Evolutionary conservation across 208 protist species (phyloP).

Genomic region (Sergeia podlipaevii): DNA sequence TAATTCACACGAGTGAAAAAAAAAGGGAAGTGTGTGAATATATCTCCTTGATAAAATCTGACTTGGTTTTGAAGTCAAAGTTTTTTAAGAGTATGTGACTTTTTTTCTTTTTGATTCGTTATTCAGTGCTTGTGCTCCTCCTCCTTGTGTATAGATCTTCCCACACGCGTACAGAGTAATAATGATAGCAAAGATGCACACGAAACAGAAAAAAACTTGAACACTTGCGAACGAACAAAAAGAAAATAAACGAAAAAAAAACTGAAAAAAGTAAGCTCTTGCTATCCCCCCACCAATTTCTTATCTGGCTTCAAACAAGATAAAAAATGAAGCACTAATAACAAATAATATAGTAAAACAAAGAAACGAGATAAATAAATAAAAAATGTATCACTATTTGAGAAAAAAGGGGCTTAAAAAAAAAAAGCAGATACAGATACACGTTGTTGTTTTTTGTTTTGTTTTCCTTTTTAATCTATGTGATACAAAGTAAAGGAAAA

Average conservation of each 20-base stretch:
- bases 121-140: too few species aligned
- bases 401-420: not conserved
- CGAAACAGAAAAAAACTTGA: not conserved
- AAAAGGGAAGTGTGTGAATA: not conserved
- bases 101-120: too few species aligned
- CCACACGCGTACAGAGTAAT: too few species aligned
- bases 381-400: constrained; percentile 1
- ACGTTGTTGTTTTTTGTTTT: constrained; percentile 2
- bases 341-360: not conserved
- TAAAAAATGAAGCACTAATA: not conserved
- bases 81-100: too few species aligned
- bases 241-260: not conserved
- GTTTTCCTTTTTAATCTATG: not conserved
- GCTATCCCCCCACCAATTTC: not conserved
- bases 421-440: constrained; percentile 1
- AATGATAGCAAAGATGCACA: not conserved
- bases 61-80: too few species aligned
- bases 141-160: too few species aligned
- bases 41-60: not conserved
- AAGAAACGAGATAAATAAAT: constrained; percentile 1
- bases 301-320: not conserved
- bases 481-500: not conserved
- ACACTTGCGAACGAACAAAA: not conserved
- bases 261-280: not conserved
- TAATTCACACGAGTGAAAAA: not conserved